Conservation (phyloP, 495 filamentous ascomycete species). For the Trichodelitschia bisporula region DNA sequence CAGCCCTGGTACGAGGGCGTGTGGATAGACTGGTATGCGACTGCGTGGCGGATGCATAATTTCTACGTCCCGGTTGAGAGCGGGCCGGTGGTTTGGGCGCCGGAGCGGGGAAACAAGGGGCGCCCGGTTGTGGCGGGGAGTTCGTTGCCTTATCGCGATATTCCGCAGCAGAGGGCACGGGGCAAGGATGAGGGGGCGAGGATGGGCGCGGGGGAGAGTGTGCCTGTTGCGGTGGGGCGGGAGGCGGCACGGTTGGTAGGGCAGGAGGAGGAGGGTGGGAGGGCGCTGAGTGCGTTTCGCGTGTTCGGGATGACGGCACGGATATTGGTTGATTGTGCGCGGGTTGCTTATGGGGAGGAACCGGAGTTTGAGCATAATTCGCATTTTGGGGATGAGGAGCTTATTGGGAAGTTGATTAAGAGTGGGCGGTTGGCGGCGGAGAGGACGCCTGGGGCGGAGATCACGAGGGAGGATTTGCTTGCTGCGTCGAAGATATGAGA, state of each 20-base stretch:
- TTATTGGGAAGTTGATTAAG: constrained; percentile 36
- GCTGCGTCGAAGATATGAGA: constrained; percentile 31
- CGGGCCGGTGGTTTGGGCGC: constrained; percentile 27
- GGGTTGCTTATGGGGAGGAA: constrained; percentile 53
- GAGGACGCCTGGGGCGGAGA: constrained; percentile 24
- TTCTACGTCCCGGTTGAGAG: constrained; percentile 57
- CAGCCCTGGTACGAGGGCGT: constrained; percentile 30
- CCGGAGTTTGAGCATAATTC: constrained; percentile 67
- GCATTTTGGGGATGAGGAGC: constrained; percentile 57
- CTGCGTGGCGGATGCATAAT: constrained; percentile 57
- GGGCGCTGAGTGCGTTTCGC: constrained; percentile 32
- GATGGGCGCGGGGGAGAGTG: too few relatives aligned
- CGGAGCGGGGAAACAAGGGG: too few relatives aligned
- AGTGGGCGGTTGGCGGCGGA: constrained; percentile 35
- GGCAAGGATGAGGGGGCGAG: too few relatives aligned
- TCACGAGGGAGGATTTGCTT: constrained; percentile 32
- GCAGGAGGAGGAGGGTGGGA: constrained; percentile 19
- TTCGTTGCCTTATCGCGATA: background rate
- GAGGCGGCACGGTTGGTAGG: too few relatives aligned
- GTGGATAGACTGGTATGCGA: constrained; percentile 41
- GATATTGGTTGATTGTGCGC: constrained; percentile 65
- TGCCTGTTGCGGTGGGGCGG: background rate
- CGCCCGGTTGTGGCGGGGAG: too few relatives aligned
- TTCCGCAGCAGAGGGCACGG: background rate
- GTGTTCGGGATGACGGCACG: constrained; percentile 87